phyloP scores from a whole-genome alignment of 192 early-diverging fungal genomes.

The Rhizophagus sp. region DNA sequence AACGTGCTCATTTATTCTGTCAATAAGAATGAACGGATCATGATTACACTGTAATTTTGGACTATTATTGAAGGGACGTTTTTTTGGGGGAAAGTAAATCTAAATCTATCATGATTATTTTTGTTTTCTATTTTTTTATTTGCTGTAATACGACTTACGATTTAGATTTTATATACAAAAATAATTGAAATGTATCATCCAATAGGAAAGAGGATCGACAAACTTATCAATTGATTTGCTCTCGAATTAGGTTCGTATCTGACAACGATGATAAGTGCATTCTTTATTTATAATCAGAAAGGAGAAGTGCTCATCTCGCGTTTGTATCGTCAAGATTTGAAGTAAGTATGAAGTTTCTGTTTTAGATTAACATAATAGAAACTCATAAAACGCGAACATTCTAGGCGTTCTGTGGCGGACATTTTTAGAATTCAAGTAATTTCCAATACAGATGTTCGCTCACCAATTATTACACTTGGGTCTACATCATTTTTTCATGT shows the following conservation, averaged over 20 bases:
- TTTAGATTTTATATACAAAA: too few species aligned
- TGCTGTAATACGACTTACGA: too few species aligned
- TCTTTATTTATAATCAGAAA: constrained; percentile 99
- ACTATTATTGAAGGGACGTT: too few species aligned
- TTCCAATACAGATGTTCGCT: constrained; percentile 80
- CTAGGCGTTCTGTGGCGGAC: constrained; percentile 89
- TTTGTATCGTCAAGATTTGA: constrained; percentile 92
- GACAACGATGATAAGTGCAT: constrained; percentile 80
- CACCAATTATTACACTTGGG: constrained; percentile 89
- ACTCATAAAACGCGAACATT: not conserved
- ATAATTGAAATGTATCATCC: too few species aligned
- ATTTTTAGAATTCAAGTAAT: constrained; percentile 98
- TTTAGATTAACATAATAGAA: not conserved
- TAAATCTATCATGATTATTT: too few species aligned
- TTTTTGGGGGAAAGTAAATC: too few species aligned
- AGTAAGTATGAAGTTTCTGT: constrained; percentile 54
- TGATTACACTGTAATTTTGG: too few species aligned
- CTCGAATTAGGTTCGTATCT: not conserved
- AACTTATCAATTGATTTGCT: too few species aligned
- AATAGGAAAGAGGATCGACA: too few species aligned
- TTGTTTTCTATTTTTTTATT: too few species aligned
- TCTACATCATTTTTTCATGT: constrained; percentile 95
- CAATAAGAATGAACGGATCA: too few species aligned
- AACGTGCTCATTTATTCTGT: too few species aligned
- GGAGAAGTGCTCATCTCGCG: constrained; percentile 98